Evolutionary conservation across 345 rosid genomes (phyloP).

Genomic region (Rhodomyrtus tomentosa): DNA sequence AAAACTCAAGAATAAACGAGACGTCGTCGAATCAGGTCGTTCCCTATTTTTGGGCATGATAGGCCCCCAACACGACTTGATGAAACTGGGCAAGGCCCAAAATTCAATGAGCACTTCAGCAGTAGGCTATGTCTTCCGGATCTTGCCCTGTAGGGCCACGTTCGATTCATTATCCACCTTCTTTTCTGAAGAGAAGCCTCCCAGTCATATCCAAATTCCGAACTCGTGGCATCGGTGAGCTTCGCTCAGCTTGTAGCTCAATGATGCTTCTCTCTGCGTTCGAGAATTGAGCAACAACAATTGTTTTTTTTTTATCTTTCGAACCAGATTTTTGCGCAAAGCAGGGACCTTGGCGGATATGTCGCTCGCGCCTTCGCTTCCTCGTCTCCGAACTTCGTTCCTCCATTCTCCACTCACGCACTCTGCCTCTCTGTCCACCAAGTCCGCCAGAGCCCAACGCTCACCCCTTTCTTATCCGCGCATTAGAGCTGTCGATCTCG

Average conservation of each 20-base stretch:
- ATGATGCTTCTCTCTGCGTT: not conserved
- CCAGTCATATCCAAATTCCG: not conserved
- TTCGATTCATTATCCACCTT: no score
- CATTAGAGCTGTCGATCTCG: slow-evolving; percentile 63
- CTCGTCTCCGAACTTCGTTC: slow-evolving; percentile 52
- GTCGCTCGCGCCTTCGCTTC: slow-evolving; percentile 33
- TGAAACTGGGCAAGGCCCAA: no score
- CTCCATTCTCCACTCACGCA: slow-evolving; percentile 33
- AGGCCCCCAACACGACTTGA: no score
- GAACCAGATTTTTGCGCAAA: not conserved
- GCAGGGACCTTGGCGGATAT: not conserved
- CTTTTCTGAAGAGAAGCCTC: no score
- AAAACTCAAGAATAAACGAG: no score
- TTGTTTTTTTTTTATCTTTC: no score
- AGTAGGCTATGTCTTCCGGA: no score
- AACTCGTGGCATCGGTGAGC: not conserved
- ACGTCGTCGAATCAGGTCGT: no score
- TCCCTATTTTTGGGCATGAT: no score
- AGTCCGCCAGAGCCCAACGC: slow-evolving; percentile 23
- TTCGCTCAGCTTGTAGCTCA: not conserved
- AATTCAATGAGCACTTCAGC: no score
- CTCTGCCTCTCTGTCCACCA: slow-evolving; percentile 8
- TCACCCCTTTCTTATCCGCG: slow-evolving; percentile 33
- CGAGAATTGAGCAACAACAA: not conserved
- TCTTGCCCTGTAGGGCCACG: no score